Percentiles rank a stretch among this genome's conserved stretches.
phyloP scores from a whole-genome alignment of 2,329 filamentous ascomycete species.

The Penicillium sp. region DNA sequence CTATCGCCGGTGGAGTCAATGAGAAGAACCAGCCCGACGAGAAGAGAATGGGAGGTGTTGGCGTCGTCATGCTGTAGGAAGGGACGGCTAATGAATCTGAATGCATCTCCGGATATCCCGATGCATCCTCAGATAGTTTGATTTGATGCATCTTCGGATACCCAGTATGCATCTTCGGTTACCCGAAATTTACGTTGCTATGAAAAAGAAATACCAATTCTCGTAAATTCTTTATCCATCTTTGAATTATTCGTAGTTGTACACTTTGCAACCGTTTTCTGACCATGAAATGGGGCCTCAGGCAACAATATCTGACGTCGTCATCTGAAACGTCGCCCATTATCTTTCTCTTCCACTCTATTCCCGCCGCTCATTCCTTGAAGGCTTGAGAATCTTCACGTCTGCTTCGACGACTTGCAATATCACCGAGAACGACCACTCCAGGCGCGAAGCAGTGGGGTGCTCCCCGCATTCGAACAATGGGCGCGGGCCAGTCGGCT shows the following conservation, averaged over 20 bases:
- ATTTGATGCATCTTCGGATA: conserved; percentile 2
- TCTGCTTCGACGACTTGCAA: background rate
- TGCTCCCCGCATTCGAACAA: conserved; percentile 23
- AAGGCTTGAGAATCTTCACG: background rate
- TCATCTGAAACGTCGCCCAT: conserved; percentile 15
- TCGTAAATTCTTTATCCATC: background rate
- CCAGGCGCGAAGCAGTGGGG: conserved; percentile 6
- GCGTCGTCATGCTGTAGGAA: conserved; percentile 70
- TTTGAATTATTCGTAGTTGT: background rate
- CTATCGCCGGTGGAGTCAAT: conserved; percentile 81
- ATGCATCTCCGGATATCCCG: conserved; percentile 11
- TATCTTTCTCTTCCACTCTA: conserved; percentile 5
- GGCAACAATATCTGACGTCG: conserved; percentile 17
- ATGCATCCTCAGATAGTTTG: conserved; percentile 4
- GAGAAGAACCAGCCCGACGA: conserved; percentile 71
- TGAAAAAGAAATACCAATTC: conserved; percentile 2
- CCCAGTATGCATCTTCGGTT: conserved; percentile 10
- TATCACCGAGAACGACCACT: background rate
- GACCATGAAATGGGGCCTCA: conserved; percentile 9
- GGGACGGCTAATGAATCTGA: conserved; percentile 8
- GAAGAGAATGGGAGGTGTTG: conserved; percentile 75
- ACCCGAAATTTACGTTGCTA: conserved; percentile 4
- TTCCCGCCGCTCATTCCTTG: background rate
- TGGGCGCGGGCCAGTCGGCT: conserved; percentile 39
- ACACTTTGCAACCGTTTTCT: background rate